Evolutionary conservation across 768 basidiomycete species (phyloP), one percentile per base, ranked within the genome.

Genomic region (Gyrodon lividus): DNA sequence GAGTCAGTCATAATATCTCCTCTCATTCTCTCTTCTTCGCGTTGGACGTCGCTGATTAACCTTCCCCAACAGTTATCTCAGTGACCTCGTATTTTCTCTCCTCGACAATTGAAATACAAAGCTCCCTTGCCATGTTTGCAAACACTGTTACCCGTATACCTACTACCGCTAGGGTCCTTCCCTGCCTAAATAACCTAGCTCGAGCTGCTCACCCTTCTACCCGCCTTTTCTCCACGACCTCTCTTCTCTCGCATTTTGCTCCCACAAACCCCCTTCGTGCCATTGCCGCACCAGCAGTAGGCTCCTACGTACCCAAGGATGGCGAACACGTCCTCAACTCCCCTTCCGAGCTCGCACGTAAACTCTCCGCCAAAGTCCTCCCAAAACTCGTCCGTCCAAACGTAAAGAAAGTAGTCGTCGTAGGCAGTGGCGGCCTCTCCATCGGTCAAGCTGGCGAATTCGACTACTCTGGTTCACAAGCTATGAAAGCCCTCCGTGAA

Each of bases 391-490:
- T 89, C 38, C 85, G 92, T 33, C 91, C 95, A 13, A 83, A 97
- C 59, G 94, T 98, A 46, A 84, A 88, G 70, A 94, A 93, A 64
- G 97, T 98, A 46, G 82, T 98, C 59, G 92, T 98, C 54, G 93
- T 99, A 20, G 97, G 97, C 52, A 89, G 87, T 59, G 97, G 97
- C 59, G 97, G 97, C 48, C 84, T 99, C 41, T 88, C 86, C 62
- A 99, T 99, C 51, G 97, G 97, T 24, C 97, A 99, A 70, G 97
- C 97, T 5, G 97, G 97, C 70, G 97, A 99, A 74, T 99, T 99
- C 70, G 97, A 99, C 70, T 99, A 99, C 69, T 98, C 96, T 17
- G 97, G 97, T 41, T 98, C 96, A 6, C 97, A 99, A 72, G 97
- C 97, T 9, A 84, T 99, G 72, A 98, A 99, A 70, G 97, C 97